Base-by-base conservation (phyloP, 2,329 filamentous ascomycete genomes). In the Aspergillus fischeri region DNA sequence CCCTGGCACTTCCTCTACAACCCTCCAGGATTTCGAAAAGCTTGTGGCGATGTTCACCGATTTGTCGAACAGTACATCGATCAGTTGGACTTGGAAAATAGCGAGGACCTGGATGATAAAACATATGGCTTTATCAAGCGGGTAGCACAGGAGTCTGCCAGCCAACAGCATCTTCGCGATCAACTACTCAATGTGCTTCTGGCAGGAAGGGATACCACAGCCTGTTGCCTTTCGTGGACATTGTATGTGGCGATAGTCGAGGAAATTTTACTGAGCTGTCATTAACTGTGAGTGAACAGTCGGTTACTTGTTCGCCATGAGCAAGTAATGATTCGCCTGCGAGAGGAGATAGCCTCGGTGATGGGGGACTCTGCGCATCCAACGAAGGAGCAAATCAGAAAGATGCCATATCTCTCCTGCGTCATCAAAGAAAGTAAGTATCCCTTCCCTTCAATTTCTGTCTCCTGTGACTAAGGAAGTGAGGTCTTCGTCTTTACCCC, bases 401-500 rank as follows among this genome's bases (percentile, higher is more conserved):
- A 58, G n/a, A 53, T 64, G 42, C 45, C 49, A 2, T 64, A 66
- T 44, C 55, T 66, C 4, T 29, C 29, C 21, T 52, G 48, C 27
- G 54, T 64, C 11, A 48, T 62, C 17, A 58, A 59, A 25, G 52
- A 61, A 42, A 57, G 57, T 57, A 54, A 24, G 53, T 63, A 50
- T 21, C 24, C 28, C 11, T 27, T 9, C 1, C n/a, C 4, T 14
- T 5, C 25, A 27, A 3, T 20, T 3, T 49, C 11, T 25, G 44
- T 7, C 29, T 32, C 4, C 11, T 32, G 10, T 32, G 10, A 14
- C 29, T 32, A 32, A 32, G 29, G 29, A 32, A 14, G 10, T 32
- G 29, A 32, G 29, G 29, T 6, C 63, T 78, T 28, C 71, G 76
- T 14, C 60, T 77, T 1, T 74, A 75, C 55, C 70, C 75, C 1